These are phyloP conservation scores for Lepidium aucheri DNA, from an alignment of 345 rosid genomes.

Conservation along the genomic window DNA sequence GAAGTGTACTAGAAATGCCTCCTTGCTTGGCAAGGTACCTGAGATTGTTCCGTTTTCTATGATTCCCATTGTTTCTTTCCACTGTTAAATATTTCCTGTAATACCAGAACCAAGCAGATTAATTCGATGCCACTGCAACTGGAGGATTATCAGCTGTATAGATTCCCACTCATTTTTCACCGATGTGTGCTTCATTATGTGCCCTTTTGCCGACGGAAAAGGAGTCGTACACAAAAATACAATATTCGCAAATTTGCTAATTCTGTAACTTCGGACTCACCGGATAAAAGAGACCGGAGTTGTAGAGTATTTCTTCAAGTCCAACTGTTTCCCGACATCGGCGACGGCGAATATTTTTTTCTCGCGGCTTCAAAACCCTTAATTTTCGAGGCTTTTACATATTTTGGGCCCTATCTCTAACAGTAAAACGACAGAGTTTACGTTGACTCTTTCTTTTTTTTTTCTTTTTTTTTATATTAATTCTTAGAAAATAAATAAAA, in stretches of 20 bases:
- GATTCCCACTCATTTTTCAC: not conserved
- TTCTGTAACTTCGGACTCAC: not conserved
- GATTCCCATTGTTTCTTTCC: slow-evolving; percentile 42
- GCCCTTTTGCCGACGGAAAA: not conserved
- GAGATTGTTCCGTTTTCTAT: slow-evolving; percentile 56
- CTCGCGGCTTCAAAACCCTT: slow-evolving; percentile 19
- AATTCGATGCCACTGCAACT: not conserved
- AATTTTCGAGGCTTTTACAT: not conserved
- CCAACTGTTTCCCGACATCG: slow-evolving; percentile 9
- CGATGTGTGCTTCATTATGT: not conserved
- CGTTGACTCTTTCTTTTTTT: too few species aligned
- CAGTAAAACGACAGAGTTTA: not conserved
- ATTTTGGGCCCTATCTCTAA: not conserved
- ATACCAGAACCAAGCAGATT: not conserved
- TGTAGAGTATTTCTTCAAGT: not conserved
- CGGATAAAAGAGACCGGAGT: not conserved
- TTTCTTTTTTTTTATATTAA: too few species aligned
- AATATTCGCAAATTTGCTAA: not conserved
- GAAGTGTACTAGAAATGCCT: slow-evolving; percentile 62
- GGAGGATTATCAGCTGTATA: not conserved
- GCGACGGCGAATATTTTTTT: slow-evolving; percentile 16
- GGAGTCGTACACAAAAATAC: not conserved
- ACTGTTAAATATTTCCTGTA: not conserved
- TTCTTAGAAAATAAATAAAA: not conserved
- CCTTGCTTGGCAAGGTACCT: slow-evolving; percentile 56